Conservation (phyloP, 2,329 filamentous ascomycete genomes). For the Leptographium procerum region DNA sequence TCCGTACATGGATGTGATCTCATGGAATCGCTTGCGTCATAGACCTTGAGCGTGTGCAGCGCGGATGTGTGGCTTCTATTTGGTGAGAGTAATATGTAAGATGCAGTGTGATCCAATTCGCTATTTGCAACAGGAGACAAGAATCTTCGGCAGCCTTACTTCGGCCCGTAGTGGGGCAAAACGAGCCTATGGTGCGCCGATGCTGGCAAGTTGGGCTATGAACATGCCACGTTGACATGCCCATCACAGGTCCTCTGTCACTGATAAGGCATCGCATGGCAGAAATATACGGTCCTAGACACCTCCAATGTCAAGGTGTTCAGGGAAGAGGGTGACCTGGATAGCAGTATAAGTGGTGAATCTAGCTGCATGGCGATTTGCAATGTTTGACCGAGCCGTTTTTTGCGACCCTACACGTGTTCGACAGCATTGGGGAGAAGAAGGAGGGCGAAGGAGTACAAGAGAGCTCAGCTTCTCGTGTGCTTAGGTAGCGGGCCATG, state of each 20-base stretch:
- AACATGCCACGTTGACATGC: background rate
- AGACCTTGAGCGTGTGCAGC: too few relatives aligned
- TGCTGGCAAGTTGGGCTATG: background rate
- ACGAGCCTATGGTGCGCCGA: background rate
- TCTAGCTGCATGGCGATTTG: background rate
- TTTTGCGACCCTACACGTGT: background rate
- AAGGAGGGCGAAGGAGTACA: background rate
- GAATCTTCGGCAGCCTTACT: background rate
- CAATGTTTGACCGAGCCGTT: background rate
- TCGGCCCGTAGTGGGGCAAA: background rate
- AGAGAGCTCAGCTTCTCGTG: background rate
- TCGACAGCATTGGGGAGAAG: too few relatives aligned
- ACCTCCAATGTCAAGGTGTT: background rate
- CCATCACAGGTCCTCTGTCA: background rate
- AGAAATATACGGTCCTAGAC: background rate
- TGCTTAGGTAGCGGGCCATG: background rate
- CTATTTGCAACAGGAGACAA: background rate
- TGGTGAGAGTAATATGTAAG: background rate
- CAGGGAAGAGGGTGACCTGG: background rate
- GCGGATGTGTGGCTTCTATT: too few relatives aligned
- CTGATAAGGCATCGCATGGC: background rate
- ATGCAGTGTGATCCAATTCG: background rate
- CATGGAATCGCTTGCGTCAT: too few relatives aligned
- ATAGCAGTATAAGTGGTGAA: background rate
- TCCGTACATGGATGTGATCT: too few relatives aligned